These are phyloP conservation scores for Mycena olivaceomarginata DNA, from an alignment of 768 basidiomycete genomes.

Conservation along the genomic window DNA sequence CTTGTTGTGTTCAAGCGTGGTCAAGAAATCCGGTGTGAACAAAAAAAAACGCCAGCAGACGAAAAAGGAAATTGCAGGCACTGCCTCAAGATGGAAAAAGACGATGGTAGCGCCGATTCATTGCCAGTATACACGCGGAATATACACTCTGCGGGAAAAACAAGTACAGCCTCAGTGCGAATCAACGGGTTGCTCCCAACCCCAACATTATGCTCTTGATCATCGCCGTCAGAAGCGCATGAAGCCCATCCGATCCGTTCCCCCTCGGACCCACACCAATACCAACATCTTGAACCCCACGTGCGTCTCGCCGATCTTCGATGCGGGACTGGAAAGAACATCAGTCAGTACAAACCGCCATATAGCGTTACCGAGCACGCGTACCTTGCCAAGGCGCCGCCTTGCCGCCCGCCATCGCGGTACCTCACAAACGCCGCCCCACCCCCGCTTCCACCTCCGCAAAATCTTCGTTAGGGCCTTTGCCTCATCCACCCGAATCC, in stretches of 20 bases:
- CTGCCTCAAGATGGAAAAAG: too few relatives aligned
- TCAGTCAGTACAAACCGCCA: slow-evolving; percentile 3
- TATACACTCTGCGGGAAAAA: too few relatives aligned
- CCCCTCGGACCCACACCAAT: slow-evolving; percentile 94
- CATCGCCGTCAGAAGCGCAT: slow-evolving; percentile 86
- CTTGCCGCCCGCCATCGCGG: slow-evolving; percentile 51
- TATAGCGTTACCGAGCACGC: not conserved
- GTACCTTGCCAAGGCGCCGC: not conserved
- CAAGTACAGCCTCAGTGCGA: too few relatives aligned
- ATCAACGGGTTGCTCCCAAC: slow-evolving; percentile 75
- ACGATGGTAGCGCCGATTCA: too few relatives aligned
- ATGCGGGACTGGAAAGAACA: slow-evolving; percentile 74
- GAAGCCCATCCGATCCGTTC: slow-evolving; percentile 85
- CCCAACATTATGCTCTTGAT: slow-evolving; percentile 93
- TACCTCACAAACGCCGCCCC: slow-evolving; percentile 53
- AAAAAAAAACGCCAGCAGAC: too few relatives aligned
- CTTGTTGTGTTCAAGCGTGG: too few relatives aligned
- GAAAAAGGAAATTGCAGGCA: too few relatives aligned
- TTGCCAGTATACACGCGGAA: too few relatives aligned
- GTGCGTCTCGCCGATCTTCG: slow-evolving; percentile 87
- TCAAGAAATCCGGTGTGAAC: too few relatives aligned
- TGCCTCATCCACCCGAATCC: slow-evolving; percentile 72
- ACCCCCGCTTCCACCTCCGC: slow-evolving; percentile 57
- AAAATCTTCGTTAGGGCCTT: slow-evolving; percentile 69
- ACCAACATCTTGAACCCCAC: slow-evolving; percentile 92